phyloP scores from a whole-genome alignment of 176 grass and related monocot genomes.

The Elaeis guineensis region DNA sequence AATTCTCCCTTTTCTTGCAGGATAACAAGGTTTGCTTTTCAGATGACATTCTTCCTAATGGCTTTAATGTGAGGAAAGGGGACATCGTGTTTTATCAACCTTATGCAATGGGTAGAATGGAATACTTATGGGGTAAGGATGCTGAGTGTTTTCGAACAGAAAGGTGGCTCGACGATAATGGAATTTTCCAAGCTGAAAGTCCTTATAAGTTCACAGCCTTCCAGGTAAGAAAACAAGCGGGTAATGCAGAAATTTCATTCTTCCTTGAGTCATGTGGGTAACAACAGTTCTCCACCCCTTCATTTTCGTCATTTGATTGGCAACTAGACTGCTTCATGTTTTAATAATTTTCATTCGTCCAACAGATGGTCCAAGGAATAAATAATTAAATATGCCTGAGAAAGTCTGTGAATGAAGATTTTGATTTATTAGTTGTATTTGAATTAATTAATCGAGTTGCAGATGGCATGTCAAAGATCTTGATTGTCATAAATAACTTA shows the following conservation, averaged over 20 bases:
- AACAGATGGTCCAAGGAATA: too few species aligned
- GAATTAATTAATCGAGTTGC: too few species aligned
- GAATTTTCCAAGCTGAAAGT: conserved; percentile 34
- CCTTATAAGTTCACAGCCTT: conserved; percentile 71
- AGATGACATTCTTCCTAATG: conserved; percentile 42
- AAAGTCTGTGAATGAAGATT: too few species aligned
- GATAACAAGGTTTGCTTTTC: conserved; percentile 58
- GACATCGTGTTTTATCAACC: conserved; percentile 58
- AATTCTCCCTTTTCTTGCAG: conserved; percentile 13
- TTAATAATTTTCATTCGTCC: too few species aligned
- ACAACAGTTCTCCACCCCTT: too few species aligned
- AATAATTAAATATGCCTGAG: too few species aligned
- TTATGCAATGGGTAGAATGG: conserved; percentile 67
- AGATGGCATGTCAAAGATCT: too few species aligned
- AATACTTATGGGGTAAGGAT: conserved; percentile 55
- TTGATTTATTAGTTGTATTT: too few species aligned
- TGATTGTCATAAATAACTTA: too few species aligned
- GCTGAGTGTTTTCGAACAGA: conserved; percentile 40
- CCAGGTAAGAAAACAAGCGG: conserved; percentile 16
- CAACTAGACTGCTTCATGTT: too few species aligned
- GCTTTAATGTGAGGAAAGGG: conserved; percentile 35
- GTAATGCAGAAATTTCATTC: neutral
- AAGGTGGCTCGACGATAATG: conserved; percentile 47
- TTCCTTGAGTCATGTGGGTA: too few species aligned
- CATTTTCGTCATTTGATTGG: too few species aligned